Conservation (phyloP, 495 filamentous ascomycete genomes). For the Aspergillus kassunensis region DNA sequence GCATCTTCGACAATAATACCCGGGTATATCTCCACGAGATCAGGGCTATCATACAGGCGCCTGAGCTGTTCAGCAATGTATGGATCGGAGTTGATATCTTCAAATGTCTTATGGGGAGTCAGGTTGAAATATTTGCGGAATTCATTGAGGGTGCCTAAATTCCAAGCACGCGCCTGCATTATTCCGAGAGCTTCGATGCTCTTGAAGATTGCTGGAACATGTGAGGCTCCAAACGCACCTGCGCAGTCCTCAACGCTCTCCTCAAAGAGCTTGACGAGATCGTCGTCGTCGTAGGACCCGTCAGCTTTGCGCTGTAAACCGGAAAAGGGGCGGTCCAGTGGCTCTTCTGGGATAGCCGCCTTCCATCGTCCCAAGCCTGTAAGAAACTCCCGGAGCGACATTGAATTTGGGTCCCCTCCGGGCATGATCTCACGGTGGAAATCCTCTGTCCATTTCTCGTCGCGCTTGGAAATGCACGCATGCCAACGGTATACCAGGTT, state of each 20-base stretch:
- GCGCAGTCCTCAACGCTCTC: conserved; percentile 59
- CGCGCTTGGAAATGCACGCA: conserved; percentile 66
- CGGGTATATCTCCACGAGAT: conserved; percentile 78
- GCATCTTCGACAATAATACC: conserved; percentile 78
- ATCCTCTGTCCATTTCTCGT: conserved; percentile 70
- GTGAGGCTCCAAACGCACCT: conserved; percentile 63
- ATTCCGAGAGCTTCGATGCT: conserved; percentile 83
- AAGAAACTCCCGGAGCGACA: conserved; percentile 55
- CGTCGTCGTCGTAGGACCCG: conserved; percentile 62
- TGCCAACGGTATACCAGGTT: conserved; percentile 78
- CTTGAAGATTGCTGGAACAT: conserved; percentile 69
- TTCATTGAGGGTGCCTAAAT: conserved; percentile 79
- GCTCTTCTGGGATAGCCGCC: conserved; percentile 53
- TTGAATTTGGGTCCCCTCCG: conserved; percentile 40
- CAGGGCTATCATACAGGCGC: conserved; percentile 73
- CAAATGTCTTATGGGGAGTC: conserved; percentile 69
- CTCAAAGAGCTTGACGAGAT: conserved; percentile 63
- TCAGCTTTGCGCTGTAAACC: conserved; percentile 55
- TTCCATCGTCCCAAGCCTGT: conserved; percentile 59
- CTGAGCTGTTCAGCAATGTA: conserved; percentile 67
- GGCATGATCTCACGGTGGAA: conserved; percentile 61
- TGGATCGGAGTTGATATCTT: conserved; percentile 79
- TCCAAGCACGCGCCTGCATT: conserved; percentile 78
- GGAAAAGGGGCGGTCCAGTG: conserved; percentile 59
- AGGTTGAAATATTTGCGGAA: conserved; percentile 79